Evolutionary conservation across 495 filamentous ascomycete species (phyloP), one percentile per base, ranked within the genome.

Genomic region (Lophiostoma macrostomum): DNA sequence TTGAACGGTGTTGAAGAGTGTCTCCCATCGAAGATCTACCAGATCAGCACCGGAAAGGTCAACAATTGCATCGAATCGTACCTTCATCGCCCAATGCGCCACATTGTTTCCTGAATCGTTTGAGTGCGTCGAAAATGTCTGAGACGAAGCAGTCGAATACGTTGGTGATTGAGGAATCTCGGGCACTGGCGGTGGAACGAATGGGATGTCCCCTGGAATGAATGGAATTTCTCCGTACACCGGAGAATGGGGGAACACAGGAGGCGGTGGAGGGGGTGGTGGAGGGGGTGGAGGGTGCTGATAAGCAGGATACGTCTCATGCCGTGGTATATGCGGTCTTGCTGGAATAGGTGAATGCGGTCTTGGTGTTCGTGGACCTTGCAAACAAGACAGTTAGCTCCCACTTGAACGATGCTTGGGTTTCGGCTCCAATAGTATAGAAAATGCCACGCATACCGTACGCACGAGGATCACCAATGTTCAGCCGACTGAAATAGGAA

Each of bases 21-120:
- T 31, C 55, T 48, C 10, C 69, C 70, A 19, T 67, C 58, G 46
- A 80, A 81, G 4, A 80, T 71, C 19, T 60, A n/a, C n/a, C n/a
- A n/a, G n/a, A n/a, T n/a, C n/a, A n/a, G n/a, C n/a, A n/a, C n/a
- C n/a, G n/a, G n/a, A n/a, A n/a, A n/a, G n/a, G n/a, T n/a, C n/a
- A n/a, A n/a, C n/a, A n/a, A n/a, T n/a, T n/a, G 47, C n/a, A 46
- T 46, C 8, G 18, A 19, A 46, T 31, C 13, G 5, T n/a, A 32
- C 41, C 13, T 69, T 65, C 30, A 64, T 72, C 0, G 77, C 69
- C 81, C 81, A 84, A 58, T 83, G 80, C 3, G 71, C 67, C 29
- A 28, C 39, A 11, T 24, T 20, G 34, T 54, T 60, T 5, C 44
- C 30, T 2, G 63, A 65, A 37, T 56, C 50, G 43, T 45, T 59